Evolutionary conservation across 1,139 yeast genomes (phyloP).

Genomic region (Debaryomyces nepalensis): DNA sequence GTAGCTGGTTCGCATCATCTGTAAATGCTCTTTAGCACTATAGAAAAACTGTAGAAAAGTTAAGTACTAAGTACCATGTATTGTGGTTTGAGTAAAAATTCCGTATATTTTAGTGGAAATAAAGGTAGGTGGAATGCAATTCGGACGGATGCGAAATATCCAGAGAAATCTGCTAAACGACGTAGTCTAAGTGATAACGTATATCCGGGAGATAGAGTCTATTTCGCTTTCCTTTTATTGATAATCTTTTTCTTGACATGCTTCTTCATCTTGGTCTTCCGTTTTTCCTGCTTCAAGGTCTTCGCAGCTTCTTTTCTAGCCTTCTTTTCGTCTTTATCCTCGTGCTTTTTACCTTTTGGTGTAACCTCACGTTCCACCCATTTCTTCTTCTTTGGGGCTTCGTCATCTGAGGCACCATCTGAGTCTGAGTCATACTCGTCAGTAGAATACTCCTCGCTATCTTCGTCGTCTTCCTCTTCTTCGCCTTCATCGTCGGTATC

Average conservation of each 20-base stretch:
- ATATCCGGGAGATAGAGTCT: neutral
- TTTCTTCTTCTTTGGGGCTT: constrained; percentile 29
- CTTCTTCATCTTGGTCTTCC: constrained; percentile 91
- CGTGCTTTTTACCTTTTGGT: constrained; percentile 73
- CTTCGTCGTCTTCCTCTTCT: constrained; percentile 32
- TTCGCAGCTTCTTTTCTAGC: constrained; percentile 84
- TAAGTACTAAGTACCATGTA: no score
- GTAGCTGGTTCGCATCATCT: no score
- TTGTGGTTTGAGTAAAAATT: no score
- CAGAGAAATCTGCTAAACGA: neutral
- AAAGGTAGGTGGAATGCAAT: no score
- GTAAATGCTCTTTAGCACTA: no score
- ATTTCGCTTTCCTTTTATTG: constrained; percentile 51
- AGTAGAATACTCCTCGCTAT: constrained; percentile 37
- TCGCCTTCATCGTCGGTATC: constrained; percentile 42
- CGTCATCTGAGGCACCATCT: constrained; percentile 31
- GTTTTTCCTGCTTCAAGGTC: constrained; percentile 81
- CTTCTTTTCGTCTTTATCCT: constrained; percentile 84
- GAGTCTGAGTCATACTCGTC: constrained; percentile 29
- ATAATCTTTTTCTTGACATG: constrained; percentile 82
- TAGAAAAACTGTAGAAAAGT: no score
- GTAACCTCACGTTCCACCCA: constrained; percentile 48
- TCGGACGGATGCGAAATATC: neutral
- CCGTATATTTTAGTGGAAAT: no score
- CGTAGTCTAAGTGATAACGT: neutral